phyloP scores from a whole-genome alignment of 768 basidiomycete species.

The Boletus vermiculosoides region DNA sequence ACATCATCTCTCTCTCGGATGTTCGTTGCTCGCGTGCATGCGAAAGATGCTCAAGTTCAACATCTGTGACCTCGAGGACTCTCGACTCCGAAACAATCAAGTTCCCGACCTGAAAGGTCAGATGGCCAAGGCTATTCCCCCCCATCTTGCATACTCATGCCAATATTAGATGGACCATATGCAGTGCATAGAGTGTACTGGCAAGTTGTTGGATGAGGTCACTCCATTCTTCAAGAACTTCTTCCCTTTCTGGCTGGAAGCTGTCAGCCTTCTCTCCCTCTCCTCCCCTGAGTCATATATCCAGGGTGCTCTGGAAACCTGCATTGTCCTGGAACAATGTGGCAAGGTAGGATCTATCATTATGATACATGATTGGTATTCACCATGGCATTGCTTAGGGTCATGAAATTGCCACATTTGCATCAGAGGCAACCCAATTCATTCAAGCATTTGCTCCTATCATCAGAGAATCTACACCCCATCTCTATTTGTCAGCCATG shows the following conservation, averaged over 20 bases:
- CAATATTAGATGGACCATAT: slow-evolving; percentile 37
- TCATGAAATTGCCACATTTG: neutral
- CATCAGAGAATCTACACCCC: neutral
- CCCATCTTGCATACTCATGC: slow-evolving; percentile 36
- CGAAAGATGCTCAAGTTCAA: too few species aligned
- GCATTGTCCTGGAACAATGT: too few species aligned
- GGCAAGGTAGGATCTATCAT: too few species aligned
- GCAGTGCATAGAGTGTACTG: slow-evolving; percentile 5
- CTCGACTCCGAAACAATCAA: too few species aligned
- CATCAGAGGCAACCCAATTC: slow-evolving; percentile 4
- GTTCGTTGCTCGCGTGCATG: too few species aligned
- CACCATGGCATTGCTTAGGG: neutral
- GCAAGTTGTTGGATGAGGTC: slow-evolving; percentile 13
- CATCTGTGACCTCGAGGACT: too few species aligned
- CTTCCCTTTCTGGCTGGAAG: slow-evolving; percentile 41
- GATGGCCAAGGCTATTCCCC: slow-evolving; percentile 27
- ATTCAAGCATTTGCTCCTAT: slow-evolving; percentile 1
- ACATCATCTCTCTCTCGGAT: too few species aligned
- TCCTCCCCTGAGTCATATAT: neutral
- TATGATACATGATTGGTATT: fast-evolving
- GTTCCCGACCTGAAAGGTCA: neutral
- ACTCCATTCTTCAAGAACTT: slow-evolving; percentile 20
- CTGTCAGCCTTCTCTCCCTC: slow-evolving; percentile 24
- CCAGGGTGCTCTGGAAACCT: too few species aligned
- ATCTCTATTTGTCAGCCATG: neutral